These are phyloP conservation scores for Paramyrothecium sp. DNA, from an alignment of 2,329 filamentous ascomycete genomes.

Conservation along the genomic window DNA sequence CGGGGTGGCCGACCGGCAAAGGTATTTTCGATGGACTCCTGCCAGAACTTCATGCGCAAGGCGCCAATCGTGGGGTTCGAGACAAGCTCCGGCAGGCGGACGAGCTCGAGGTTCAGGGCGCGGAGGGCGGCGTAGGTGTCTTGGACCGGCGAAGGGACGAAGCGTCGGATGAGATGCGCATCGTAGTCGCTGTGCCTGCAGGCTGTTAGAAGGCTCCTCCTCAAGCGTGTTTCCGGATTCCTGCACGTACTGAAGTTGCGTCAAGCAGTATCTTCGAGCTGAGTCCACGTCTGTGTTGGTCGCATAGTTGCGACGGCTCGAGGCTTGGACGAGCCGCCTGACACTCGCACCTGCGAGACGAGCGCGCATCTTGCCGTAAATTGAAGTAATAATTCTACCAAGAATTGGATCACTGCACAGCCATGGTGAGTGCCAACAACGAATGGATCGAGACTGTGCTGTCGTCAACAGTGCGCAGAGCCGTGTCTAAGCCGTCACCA, in stretches of 20 bases:
- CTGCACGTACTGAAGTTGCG: slow-evolving; percentile 46
- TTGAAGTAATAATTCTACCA: too few species aligned
- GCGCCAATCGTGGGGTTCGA: slow-evolving; percentile 83
- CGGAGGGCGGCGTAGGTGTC: slow-evolving; percentile 89
- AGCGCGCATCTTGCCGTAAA: slow-evolving; percentile 27
- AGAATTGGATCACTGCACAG: too few species aligned
- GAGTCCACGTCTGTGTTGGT: slow-evolving; percentile 51
- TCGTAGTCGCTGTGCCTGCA: slow-evolving; percentile 82
- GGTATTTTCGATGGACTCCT: slow-evolving; percentile 76
- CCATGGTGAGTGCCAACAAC: slow-evolving; percentile 11
- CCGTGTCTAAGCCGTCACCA: neutral
- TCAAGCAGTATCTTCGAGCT: slow-evolving; percentile 52
- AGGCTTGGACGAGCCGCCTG: slow-evolving; percentile 27
- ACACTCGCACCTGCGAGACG: slow-evolving; percentile 35
- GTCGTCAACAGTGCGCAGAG: neutral
- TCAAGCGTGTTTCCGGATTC: too few species aligned
- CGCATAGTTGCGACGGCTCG: slow-evolving; percentile 38
- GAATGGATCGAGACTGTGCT: neutral
- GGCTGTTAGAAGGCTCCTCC: slow-evolving; percentile 6
- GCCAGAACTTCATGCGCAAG: slow-evolving; percentile 94
- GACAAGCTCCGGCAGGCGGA: slow-evolving; percentile 84
- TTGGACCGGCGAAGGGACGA: slow-evolving; percentile 71
- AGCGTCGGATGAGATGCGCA: slow-evolving; percentile 81
- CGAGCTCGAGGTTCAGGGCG: slow-evolving; percentile 89
- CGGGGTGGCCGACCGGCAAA: slow-evolving; percentile 78